These are phyloP conservation scores for Kurtzmaniella cleridarum DNA, from an alignment of 805 yeast genomes.

Conservation along the genomic window DNA sequence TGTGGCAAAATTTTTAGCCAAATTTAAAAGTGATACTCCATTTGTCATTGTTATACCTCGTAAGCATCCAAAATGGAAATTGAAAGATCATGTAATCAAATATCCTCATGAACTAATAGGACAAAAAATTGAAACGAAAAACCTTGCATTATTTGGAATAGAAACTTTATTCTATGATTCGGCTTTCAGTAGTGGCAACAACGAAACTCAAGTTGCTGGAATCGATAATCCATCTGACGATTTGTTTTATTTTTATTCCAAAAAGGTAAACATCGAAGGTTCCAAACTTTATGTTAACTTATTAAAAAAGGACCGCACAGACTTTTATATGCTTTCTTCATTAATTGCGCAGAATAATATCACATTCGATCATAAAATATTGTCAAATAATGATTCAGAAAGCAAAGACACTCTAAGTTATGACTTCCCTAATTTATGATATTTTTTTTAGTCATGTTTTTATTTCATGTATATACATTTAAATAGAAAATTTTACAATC, in stretches of 20 bases:
- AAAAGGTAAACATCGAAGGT: slow-evolving; percentile 4
- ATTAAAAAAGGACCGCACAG: too few relatives aligned
- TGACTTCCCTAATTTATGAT: background rate
- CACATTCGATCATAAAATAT: too few relatives aligned
- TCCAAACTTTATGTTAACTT: too few relatives aligned
- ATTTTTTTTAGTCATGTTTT: background rate
- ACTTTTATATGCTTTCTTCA: too few relatives aligned
- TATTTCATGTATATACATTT: background rate
- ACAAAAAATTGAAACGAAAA: slow-evolving; percentile 4
- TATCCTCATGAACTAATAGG: slow-evolving; percentile 13
- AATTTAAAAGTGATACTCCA: slow-evolving; percentile 4
- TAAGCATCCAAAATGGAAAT: slow-evolving; percentile 1
- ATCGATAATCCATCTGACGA: slow-evolving; percentile 16
- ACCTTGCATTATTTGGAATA: slow-evolving; percentile 13
- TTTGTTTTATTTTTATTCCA: slow-evolving; percentile 13
- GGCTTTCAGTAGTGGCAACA: slow-evolving; percentile 14
- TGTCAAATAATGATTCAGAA: background rate
- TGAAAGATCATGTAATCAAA: slow-evolving; percentile 3
- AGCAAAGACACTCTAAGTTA: background rate
- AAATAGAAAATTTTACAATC: background rate
- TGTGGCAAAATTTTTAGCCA: background rate
- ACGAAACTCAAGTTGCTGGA: slow-evolving; percentile 9
- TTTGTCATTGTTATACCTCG: slow-evolving; percentile 14
- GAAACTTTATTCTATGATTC: slow-evolving; percentile 13
- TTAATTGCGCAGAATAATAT: too few relatives aligned